Evolutionary conservation across 1,284 basidiomycete genomes (phyloP).

Genomic region (Dichomitus squalens): DNA sequence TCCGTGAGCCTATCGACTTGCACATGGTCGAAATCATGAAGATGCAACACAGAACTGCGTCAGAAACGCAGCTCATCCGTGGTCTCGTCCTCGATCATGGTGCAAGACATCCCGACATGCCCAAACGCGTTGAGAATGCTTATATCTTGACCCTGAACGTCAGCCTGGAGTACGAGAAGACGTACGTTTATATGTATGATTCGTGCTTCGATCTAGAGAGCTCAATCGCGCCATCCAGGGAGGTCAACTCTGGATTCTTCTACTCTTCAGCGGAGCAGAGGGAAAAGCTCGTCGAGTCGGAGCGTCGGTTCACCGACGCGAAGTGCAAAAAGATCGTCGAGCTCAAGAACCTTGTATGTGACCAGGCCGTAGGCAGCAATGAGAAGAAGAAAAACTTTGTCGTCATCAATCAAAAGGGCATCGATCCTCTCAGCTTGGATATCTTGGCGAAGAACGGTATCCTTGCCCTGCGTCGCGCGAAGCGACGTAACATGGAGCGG

Average conservation of each 20-base stretch:
- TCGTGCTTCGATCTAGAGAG: background rate
- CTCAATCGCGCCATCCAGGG: constrained; percentile 52
- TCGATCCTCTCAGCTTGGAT: constrained; percentile 97
- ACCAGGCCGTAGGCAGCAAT: constrained; percentile 81
- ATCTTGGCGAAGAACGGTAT: constrained; percentile 98
- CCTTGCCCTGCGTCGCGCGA: constrained; percentile 91
- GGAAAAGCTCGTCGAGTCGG: constrained; percentile 98
- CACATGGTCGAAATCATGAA: constrained; percentile 99
- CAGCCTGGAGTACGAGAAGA: constrained; percentile 99
- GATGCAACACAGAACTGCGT: constrained; percentile 99
- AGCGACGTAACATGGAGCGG: constrained; percentile 98
- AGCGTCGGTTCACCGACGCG: constrained; percentile 91
- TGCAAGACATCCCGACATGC: constrained; percentile 98
- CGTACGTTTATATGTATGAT: constrained; percentile 57
- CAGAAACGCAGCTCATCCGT: constrained; percentile 96
- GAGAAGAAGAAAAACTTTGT: constrained; percentile 91
- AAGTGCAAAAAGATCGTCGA: constrained; percentile 98
- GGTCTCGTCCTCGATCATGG: constrained; percentile 97
- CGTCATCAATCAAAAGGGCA: constrained; percentile 99
- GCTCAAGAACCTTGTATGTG: constrained; percentile 96
- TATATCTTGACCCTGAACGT: constrained; percentile 97
- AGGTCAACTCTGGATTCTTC: constrained; percentile 99
- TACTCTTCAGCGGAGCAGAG: constrained; percentile 99
- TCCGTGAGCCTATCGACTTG: constrained; percentile 91
- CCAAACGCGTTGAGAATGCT: constrained; percentile 96